Base-by-base conservation (phyloP, 768 basidiomycete species). In the Podaxis carcinomalis region DNA sequence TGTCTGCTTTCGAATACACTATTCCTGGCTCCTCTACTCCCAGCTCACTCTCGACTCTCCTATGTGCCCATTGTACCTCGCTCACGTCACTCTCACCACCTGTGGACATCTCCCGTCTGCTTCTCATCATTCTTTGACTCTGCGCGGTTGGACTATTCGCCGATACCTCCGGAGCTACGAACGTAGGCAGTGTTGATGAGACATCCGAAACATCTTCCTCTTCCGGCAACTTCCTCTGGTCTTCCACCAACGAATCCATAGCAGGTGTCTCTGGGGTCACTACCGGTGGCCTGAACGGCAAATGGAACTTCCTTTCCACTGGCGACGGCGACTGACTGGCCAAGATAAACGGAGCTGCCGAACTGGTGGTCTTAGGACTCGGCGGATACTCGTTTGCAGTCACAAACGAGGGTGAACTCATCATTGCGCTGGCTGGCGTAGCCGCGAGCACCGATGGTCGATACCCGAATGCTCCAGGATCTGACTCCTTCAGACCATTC, bases 381-480 rank as follows among this genome's bases (percentile, higher is more conserved):
- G 59, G 59, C n/a, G 51, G 42, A 14, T 60, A 52, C 28, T 60
- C 59, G 9, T 60, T 52, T 11, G 40, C 59, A n/a, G 59, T 60
- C 4, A 60, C 59, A 14, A 60, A 53, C 32, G 59, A 53, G 11
- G 51, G 59, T 3, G 59, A 28, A 21, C 40, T 60, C 4, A 23
- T 57, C 35, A 32, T 40, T 23, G 19, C 25, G 11, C 42, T 47
- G 9, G 36, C n/a, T 9, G 51, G 46, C 23, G 56, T 57, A 16
- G 56, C 16, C n/a, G 42, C 28, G 27, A 47, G n/a, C 50, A 44
- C 19, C 14, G 58, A 36, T 36, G 51, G 19, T 32, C 37, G 39
- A 35, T 53, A 53, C 9, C 32, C 32, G 23, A 46, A 53, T 6
- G 13, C 40, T 19, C 11, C 16, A 5, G 37, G 27, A 19, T 53